These are phyloP conservation scores for Fusarium succisae DNA, from an alignment of 2,329 filamentous ascomycete species.

Conservation along the genomic window DNA sequence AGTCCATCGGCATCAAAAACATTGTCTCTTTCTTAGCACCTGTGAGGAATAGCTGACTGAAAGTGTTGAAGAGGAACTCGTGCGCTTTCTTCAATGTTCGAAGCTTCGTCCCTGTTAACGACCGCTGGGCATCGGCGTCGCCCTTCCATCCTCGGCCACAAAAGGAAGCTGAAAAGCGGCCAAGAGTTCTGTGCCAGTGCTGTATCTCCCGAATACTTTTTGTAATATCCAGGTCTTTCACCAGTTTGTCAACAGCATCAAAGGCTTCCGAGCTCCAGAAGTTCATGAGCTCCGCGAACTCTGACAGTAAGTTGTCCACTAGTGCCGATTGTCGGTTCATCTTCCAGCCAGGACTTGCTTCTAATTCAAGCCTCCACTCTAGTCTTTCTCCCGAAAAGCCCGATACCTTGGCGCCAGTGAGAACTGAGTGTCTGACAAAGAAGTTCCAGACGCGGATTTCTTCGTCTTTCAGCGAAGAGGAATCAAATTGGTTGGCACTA, in stretches of 20 bases:
- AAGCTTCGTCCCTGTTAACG: neutral
- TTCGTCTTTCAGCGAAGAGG: neutral
- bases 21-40: neutral
- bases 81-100: neutral
- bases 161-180: neutral
- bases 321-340: neutral
- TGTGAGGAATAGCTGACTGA: neutral
- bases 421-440: neutral
- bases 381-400: neutral
- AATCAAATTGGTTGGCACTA: neutral
- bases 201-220: neutral
- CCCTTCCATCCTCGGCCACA: neutral
- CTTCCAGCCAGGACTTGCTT: neutral
- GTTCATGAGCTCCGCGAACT: neutral
- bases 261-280: neutral
- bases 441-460: neutral
- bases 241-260: neutral
- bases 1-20: neutral
- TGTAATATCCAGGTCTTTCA: neutral
- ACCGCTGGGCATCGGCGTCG: neutral
- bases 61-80: constrained; percentile 2
- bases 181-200: neutral
- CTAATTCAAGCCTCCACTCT: neutral
- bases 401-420: neutral
- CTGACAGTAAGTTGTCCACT: neutral